Percentiles rank a stretch among this genome's conserved stretches.
These are phyloP conservation scores for Russula sp. DNA, from an alignment of 768 basidiomycete species.

Conservation along the genomic window DNA sequence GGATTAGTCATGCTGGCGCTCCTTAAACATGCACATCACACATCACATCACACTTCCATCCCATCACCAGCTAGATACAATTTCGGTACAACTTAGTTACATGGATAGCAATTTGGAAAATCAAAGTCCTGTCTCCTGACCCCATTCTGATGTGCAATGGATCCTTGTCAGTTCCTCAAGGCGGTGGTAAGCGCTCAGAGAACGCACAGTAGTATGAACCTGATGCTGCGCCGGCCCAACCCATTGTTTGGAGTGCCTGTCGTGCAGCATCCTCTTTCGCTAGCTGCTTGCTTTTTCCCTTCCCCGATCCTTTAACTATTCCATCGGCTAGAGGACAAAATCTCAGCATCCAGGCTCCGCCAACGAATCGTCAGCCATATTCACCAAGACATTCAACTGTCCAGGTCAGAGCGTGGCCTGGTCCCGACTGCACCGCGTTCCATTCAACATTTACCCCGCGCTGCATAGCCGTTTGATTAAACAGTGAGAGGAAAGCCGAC, in stretches of 20 bases:
- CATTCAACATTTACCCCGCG: constrained; percentile 60
- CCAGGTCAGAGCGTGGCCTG: constrained; percentile 66
- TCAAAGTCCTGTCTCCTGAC: background rate
- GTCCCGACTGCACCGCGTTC: constrained; percentile 53
- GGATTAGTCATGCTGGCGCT: background rate
- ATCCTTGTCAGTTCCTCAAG: background rate
- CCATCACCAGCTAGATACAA: background rate
- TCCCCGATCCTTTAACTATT: constrained; percentile 57
- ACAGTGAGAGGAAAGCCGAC: constrained; percentile 60
- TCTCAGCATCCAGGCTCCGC: background rate
- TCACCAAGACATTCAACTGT: constrained; percentile 61
- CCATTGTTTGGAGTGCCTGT: constrained; percentile 67
- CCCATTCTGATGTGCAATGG: background rate
- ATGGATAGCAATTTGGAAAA: background rate
- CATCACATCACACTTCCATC: background rate
- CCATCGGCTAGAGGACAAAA: constrained; percentile 50
- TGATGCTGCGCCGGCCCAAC: constrained; percentile 46
- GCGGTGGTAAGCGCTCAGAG: background rate
- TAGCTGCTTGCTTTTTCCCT: constrained; percentile 63
- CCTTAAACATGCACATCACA: background rate
- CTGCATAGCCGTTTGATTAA: constrained; percentile 68
- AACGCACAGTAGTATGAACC: constrained; percentile 8
- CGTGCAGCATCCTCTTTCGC: constrained; percentile 76
- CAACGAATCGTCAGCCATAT: constrained; percentile 25
- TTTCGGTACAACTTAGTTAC: background rate